Base-by-base conservation (phyloP, 2,329 filamentous ascomycete species). In the Chalara sp. region DNA sequence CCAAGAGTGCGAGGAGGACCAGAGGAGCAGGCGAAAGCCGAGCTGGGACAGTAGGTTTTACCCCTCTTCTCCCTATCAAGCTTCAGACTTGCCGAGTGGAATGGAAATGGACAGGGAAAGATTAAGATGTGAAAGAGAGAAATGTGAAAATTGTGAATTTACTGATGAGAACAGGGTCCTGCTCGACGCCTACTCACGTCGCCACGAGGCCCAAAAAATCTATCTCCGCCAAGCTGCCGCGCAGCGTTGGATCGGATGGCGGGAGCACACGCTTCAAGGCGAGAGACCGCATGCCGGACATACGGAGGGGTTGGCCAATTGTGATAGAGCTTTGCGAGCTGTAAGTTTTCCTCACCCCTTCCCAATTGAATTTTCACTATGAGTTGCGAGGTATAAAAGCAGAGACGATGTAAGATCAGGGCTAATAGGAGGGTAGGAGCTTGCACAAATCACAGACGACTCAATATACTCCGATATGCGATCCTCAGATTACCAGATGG, bases 121-220 rank as follows among this genome's bases (percentile, higher is more conserved):
- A 21, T 21, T 21, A 21, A 21, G 21, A 21, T 21, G 3, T 21
- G 21, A 21, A 21, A 21, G 21, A 21, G 21, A 21, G 21, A 21
- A 21, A 21, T 21, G 21, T 21, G 21, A 21, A 21, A 21, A 21
- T 21, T 21, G 21, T 21, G 21, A 21, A 21, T 21, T 21, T 21
- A 21, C 21, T 21, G 21, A 37, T 40, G 10, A 3, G 33, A 42
- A 46, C 39, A 82, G 80, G 59, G 72, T 83, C 52, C 68, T 76
- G 46, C 70, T 84, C 40, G 81, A 85, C 58, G 78, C 80, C 28
- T 81, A 75, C 58, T 72, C 80, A 6, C 73, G 81, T 58, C 73
- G 81, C 47, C 81, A 84, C 65, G 78, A 83, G 60, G 80, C 70
- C 31, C 80, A 82, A 57, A 84, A 83, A 70, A 84, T 84, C 57